These are phyloP conservation scores for Galerina marginata DNA, from an alignment of 768 basidiomycete genomes.

Conservation along the genomic window DNA sequence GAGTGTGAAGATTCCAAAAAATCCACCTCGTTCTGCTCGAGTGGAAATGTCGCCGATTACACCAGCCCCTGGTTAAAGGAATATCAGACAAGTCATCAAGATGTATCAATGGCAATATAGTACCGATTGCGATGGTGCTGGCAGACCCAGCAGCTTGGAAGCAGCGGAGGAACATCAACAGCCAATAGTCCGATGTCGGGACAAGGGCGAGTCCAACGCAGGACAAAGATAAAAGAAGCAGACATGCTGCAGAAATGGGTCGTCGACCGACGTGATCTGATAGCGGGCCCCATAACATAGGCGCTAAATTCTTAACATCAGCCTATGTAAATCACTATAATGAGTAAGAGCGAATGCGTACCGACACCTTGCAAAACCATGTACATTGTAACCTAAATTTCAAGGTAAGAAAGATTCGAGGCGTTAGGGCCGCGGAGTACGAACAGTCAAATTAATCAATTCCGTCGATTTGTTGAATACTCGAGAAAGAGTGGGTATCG, in stretches of 20 bases:
- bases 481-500: conserved; percentile 67
- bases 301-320: conserved; percentile 42
- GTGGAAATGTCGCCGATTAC: conserved; percentile 80
- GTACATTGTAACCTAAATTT: conserved; percentile 63
- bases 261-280: conserved; percentile 72
- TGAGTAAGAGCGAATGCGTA: conserved; percentile 34
- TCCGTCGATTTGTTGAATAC: conserved; percentile 72
- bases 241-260: conserved; percentile 64
- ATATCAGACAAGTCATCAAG: background rate
- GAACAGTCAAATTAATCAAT: conserved; percentile 78
- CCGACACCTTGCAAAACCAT: conserved; percentile 71
- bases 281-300: conserved; percentile 73
- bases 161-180: conserved; percentile 77
- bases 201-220: conserved; percentile 65
- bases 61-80: conserved; percentile 58
- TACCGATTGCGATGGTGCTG: conserved; percentile 77
- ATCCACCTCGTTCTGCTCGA: conserved; percentile 75
- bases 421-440: background rate
- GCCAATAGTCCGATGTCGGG: conserved; percentile 70
- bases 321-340: background rate
- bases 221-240: conserved; percentile 65
- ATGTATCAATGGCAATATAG: background rate
- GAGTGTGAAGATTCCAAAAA: conserved; percentile 68
- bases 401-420: no score
- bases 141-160: conserved; percentile 82